Base-by-base conservation (phyloP, 371 early-diverging fungal species). In the Quaeritorhiza haematococci region DNA sequence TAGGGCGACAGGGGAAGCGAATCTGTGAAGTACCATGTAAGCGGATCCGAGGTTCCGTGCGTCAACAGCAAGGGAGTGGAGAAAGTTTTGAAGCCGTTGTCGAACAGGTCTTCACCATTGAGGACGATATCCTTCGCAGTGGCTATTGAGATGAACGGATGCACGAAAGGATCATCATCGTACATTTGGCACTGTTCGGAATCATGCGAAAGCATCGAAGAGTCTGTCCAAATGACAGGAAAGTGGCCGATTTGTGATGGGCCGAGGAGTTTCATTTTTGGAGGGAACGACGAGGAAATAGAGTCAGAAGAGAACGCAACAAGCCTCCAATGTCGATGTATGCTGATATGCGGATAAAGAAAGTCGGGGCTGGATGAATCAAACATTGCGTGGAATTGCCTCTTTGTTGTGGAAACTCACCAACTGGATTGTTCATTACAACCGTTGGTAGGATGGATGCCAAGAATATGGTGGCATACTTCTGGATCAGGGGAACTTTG, bases 21-120 rank as follows among this genome's bases (percentile, higher is more conserved):
- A n/a, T n/a, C n/a, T n/a, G n/a, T n/a, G n/a, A n/a, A n/a, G n/a
- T 47, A 60, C 46, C 54, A 35, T 15, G 56, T 53, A 32, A 69
- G 49, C 23, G 32, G n/a, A 42, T 69, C 69, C 8, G 50, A 27
- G 6, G 50, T 49, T n/a, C 69, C 69, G 56, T 58, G 63, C n/a
- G 54, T 35, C 13, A 69, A 42, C 1, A 64, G 47, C 3, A 69
- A 7, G 7, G 65, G 62, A 3, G 57, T 41, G 15, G 50, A 53
- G 52, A 69, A 60, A 13, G 53, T 33, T 17, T 35, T 43, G 53
- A 32, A 42, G 38, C 35, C 57, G 1, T 19, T 42, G 10, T 43
- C 33, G 35, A 48, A 8, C 3, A 63, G 53, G n/a, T 26, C 17
- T 27, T 60, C 61, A 42, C 59, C 63, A 24, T 62, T 61, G 27